Evolutionary conservation across 2,329 filamentous ascomycete genomes (phyloP).

Genomic region (Colletotrichum eleusines): DNA sequence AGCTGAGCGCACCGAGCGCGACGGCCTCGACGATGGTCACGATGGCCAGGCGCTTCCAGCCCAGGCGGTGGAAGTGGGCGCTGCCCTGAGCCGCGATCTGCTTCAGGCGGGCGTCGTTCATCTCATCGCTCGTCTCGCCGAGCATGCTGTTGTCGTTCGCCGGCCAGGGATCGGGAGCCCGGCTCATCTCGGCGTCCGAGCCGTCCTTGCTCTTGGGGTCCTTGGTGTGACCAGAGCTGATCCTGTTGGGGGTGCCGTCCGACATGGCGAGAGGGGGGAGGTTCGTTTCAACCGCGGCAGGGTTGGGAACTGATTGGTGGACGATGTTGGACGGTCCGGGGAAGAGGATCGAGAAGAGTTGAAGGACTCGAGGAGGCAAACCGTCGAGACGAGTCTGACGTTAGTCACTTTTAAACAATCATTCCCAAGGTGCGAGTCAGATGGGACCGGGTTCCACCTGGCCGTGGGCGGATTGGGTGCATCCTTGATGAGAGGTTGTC

Average conservation of each 20-base stretch:
- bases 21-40: slow-evolving; percentile 69
- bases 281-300: slow-evolving; percentile 2
- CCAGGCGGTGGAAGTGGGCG: slow-evolving; percentile 65
- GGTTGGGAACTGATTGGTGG: not conserved
- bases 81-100: slow-evolving; percentile 59
- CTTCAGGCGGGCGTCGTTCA: slow-evolving; percentile 57
- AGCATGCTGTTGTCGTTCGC: slow-evolving; percentile 38
- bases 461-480: slow-evolving; percentile 4
- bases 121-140: slow-evolving; percentile 45
- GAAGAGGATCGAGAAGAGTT: not conserved
- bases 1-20: slow-evolving; percentile 64
- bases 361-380: slow-evolving; percentile 21
- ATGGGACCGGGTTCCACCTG: slow-evolving; percentile 30
- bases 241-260: slow-evolving; percentile 29
- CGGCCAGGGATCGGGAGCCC: slow-evolving; percentile 34
- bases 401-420: slow-evolving; percentile 26
- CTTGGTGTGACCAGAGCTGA: slow-evolving; percentile 26
- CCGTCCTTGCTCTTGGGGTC: slow-evolving; percentile 25
- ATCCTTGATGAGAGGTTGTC: slow-evolving; percentile 32
- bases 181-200: slow-evolving; percentile 31
- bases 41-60: slow-evolving; percentile 68
- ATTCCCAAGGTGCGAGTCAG: slow-evolving; percentile 30
- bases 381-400: slow-evolving; percentile 25
- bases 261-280: slow-evolving; percentile 18
- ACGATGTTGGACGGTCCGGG: slow-evolving; percentile 1